Evolutionary conservation across 2,329 filamentous ascomycete genomes (phyloP), one percentile per base, ranked within the genome.

Genomic region (Epichloe sibirici): DNA sequence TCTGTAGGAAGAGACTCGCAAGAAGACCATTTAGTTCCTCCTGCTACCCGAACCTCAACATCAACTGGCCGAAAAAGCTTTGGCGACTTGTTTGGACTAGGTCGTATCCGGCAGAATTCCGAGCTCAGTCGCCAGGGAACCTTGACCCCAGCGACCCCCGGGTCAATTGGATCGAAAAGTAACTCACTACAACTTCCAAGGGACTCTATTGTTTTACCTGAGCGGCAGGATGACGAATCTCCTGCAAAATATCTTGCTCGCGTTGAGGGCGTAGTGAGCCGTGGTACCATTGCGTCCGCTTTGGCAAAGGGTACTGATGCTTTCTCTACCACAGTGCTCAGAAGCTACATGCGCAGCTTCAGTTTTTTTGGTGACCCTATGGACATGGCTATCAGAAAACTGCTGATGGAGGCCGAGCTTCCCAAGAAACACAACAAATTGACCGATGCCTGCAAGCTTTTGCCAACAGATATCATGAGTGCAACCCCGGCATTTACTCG

Each of bases 401-500:
- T 98, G 48, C 76, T 98, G 52, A 95, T 97, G 87, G 90, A 96
- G 65, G 90, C 93, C 3, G 91, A 97, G 66, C 71, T 98, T 35
- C 93, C 93, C 4, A 95, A 94, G 93, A 98, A 71, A 97, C 93
- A 0, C 93, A 98, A 67, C 93, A 98, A 62, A 97, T 98, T 57
- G 93, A 98, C 68, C 81, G 93, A 50, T 93, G 93, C 52, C 73
- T 98, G 38, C 89, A 96, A 65, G 86, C 90, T 2, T 97, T 98
- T 69, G 89, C 93, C 0, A 93, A 98, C 65, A 82, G 93, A 54
- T 98, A 98, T 66, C 88, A 97, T 64, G 93, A 98, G 68, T 98
- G 93, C 70, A 98, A 98, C 61, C 93, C 93, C 2, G 91, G 93
- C 40, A 94, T 98, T 55, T 98, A 95, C 69, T 79, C 86, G 25